phyloP scores from a whole-genome alignment of 305 asterid genomes.

The Salvia sclarea region DNA sequence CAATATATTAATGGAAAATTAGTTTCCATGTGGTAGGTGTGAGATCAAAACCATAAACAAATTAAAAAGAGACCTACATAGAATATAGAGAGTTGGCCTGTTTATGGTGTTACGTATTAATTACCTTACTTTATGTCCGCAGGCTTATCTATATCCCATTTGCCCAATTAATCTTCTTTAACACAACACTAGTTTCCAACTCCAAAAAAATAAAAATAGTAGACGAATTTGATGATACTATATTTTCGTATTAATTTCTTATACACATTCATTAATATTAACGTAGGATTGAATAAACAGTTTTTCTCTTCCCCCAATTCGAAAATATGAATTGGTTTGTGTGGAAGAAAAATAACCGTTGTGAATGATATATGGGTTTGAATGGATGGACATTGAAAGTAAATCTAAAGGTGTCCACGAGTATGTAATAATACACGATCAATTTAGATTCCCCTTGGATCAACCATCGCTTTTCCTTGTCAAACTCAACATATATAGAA shows the following conservation, averaged over 20 bases:
- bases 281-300: no score
- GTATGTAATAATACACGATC: constrained; percentile 36
- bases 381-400: no score
- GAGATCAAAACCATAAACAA: constrained; percentile 30
- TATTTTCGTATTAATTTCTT: no score
- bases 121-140: not conserved
- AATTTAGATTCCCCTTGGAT: constrained; percentile 28
- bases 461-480: constrained; percentile 25
- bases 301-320: no score
- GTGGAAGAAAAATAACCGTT: no score
- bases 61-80: not conserved
- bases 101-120: not conserved
- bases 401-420: constrained; percentile 23
- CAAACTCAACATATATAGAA: constrained; percentile 11
- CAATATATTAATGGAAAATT: constrained; percentile 32
- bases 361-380: no score
- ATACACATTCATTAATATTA: no score
- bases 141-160: constrained; percentile 43
- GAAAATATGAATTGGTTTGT: no score
- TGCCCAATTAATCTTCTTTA: not conserved
- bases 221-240: no score
- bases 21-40: constrained; percentile 57
- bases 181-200: no score
- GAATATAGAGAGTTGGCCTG: constrained; percentile 27
- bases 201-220: no score